Evolutionary conservation across 495 filamentous ascomycete genomes (phyloP), one percentile per base, ranked within the genome.

Genomic region (Parathielavia appendiculata): DNA sequence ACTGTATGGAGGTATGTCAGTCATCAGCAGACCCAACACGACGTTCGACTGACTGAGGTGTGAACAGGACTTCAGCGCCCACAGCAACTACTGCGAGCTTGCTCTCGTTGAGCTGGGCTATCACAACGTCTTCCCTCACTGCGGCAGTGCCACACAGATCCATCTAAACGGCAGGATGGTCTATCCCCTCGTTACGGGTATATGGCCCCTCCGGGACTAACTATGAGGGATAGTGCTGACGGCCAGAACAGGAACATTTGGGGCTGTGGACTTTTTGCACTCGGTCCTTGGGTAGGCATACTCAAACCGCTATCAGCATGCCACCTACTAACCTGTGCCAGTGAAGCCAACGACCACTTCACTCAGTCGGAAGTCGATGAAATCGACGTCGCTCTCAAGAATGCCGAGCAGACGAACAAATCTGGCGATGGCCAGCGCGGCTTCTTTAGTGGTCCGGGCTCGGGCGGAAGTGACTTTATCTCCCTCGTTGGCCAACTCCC

Each of bases 201-300:
- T 79, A 12, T 57, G 10, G 10, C 2, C 0, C 12, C 12, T 38
- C 1, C 6, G n/a, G 16, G 11, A 3, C 20, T 14, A n/a, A 7
- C 23, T 30, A 4, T 23, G 20, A 1, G 1, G 20, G 16, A 8
- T 5, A 22, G 20, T 12, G 14, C 41, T 56, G 23, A 62, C 17
- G 11, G 7, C n/a, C n/a, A 17, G 8, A n/a, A 1, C 30, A 65
- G 71, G 74, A 10, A 81, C 79, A 3, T 95, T 98, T 72, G 93
- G 93, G 17, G 91, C 85, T 62, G 92, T 97, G 22, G 93, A 97
- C 63, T 98, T 98, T 71, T 79, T 97, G 66, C 93, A 98, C 71
- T 95, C 90, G 0, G 91, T 98, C n/a, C 78, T 97, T 9, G 93
- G 93, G 63, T 69, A 58, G 17, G 62, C 19, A 14, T 19, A 9